Evolutionary conservation across 2,329 filamentous ascomycete species (phyloP).

Genomic region (Penicillium sp.): DNA sequence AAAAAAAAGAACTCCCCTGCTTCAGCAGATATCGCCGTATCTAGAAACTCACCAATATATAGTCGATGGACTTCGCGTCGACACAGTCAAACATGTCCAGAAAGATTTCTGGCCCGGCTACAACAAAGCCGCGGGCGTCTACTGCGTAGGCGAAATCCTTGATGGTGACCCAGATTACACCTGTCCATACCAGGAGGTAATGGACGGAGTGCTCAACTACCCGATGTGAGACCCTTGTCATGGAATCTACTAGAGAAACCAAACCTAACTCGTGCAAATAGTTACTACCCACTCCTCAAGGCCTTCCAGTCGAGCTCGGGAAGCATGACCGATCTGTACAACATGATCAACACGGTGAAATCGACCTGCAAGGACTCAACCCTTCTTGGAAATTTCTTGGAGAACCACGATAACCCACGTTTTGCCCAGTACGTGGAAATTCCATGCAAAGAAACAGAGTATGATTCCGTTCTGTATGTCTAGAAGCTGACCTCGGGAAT

Average conservation of each 20-base stretch:
- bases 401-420: slow-evolving; percentile 60
- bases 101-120: slow-evolving; percentile 45
- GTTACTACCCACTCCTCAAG: slow-evolving; percentile 27
- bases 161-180: slow-evolving; percentile 40
- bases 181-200: slow-evolving; percentile 44
- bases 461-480: not conserved
- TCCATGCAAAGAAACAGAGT: not conserved
- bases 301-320: slow-evolving; percentile 31
- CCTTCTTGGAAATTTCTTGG: slow-evolving; percentile 53
- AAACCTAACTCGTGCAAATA: not conserved
- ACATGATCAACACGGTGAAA: slow-evolving; percentile 31
- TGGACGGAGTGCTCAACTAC: slow-evolving; percentile 51
- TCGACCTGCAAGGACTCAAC: slow-evolving; percentile 41
- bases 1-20: too few relatives aligned
- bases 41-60: not conserved
- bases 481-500: not conserved
- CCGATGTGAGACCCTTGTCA: slow-evolving; percentile 28
- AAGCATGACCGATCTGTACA: slow-evolving; percentile 30
- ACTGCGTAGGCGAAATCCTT: slow-evolving; percentile 49
- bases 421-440: slow-evolving; percentile 39
- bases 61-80: slow-evolving; percentile 53
- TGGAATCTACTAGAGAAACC: too few relatives aligned
- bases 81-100: slow-evolving; percentile 51
- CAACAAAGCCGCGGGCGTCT: slow-evolving; percentile 43
- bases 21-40: not conserved